These are phyloP conservation scores for Paecilomyces formosus DNA, from an alignment of 2,329 filamentous ascomycete species.

Conservation along the genomic window DNA sequence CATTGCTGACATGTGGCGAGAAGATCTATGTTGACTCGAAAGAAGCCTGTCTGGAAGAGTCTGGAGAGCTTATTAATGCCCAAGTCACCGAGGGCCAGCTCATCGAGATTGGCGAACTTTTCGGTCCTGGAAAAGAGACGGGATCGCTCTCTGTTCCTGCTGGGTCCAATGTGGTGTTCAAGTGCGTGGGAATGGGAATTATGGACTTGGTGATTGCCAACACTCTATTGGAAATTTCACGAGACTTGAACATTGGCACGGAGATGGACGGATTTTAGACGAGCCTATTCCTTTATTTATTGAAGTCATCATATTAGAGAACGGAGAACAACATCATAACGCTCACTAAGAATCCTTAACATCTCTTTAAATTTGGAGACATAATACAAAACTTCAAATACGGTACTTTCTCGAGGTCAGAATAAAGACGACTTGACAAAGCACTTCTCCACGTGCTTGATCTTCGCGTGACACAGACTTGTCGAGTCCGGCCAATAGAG, in stretches of 20 bases:
- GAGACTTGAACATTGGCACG: slow-evolving; percentile 9
- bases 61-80: slow-evolving; percentile 40
- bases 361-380: no score
- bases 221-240: slow-evolving; percentile 31
- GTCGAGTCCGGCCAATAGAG: no score
- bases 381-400: no score
- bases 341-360: no score
- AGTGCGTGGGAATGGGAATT: slow-evolving; percentile 45
- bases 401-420: no score
- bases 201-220: slow-evolving; percentile 44
- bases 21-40: slow-evolving; percentile 59
- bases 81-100: slow-evolving; percentile 28
- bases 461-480: no score
- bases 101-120: slow-evolving; percentile 37
- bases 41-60: slow-evolving; percentile 38
- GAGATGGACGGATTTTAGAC: background rate
- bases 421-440: no score
- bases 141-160: slow-evolving; percentile 16
- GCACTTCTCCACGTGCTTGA: no score
- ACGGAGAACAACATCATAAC: no score
- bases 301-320: no score
- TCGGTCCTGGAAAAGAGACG: slow-evolving; percentile 11
- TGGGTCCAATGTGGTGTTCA: slow-evolving; percentile 40
- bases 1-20: slow-evolving; percentile 49
- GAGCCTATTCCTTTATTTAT: background rate